Evolutionary conservation across 345 rosid genomes (phyloP).

Genomic region (Draba incana): DNA sequence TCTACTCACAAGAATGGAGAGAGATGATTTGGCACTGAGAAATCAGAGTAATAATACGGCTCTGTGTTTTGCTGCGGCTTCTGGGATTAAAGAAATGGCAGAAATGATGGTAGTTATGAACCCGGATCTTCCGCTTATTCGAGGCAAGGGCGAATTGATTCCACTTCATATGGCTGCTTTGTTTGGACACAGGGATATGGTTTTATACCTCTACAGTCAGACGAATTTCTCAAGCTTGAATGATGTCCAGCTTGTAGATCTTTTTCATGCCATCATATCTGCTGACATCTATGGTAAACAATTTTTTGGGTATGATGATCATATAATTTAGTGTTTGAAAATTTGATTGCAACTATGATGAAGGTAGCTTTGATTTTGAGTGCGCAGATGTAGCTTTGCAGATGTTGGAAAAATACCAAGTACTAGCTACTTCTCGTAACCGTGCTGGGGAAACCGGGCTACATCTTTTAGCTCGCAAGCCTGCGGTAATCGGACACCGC

Average conservation of each 20-base stretch:
- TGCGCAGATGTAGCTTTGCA: not conserved
- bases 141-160: not conserved
- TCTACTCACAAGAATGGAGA: constrained; percentile 33
- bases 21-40: constrained; percentile 30
- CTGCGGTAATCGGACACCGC: not conserved
- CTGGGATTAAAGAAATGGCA: not conserved
- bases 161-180: constrained; percentile 13
- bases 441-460: not conserved
- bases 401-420: not conserved
- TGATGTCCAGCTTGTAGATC: not conserved
- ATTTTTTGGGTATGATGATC: too few species aligned
- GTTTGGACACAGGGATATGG: constrained; percentile 4
- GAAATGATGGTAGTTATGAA: constrained; percentile 10
- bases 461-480: not conserved
- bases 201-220: not conserved
- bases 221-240: not conserved
- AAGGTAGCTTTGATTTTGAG: not conserved
- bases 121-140: not conserved
- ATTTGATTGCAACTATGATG: not conserved
- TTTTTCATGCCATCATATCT: constrained; percentile 8
- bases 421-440: not conserved
- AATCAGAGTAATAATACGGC: constrained; percentile 23
- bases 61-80: constrained; percentile 9
- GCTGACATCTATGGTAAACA: constrained; percentile 9
- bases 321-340: not conserved